phyloP scores from a whole-genome alignment of 2,329 filamentous ascomycete species.

The Plectosphaerella plurivora region DNA sequence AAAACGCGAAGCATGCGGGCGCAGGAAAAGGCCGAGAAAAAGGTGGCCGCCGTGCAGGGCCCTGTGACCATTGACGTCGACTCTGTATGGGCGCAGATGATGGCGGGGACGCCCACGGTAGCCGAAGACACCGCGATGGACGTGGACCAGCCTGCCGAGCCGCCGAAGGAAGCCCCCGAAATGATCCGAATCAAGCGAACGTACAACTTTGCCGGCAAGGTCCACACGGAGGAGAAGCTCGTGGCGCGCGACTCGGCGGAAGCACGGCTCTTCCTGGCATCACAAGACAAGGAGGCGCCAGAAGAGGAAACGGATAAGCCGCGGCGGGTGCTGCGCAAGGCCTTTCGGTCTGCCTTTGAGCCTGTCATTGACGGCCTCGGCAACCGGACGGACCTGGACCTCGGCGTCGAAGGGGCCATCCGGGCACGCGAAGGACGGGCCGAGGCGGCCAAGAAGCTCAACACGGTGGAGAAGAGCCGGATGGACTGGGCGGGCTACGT shows the following conservation, averaged over 20 bases:
- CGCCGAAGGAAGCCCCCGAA: constrained; percentile 19
- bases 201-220: constrained; percentile 71
- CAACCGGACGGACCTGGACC: constrained; percentile 52
- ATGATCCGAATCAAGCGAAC: constrained; percentile 64
- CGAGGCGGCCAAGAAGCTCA: constrained; percentile 57
- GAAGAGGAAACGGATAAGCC: constrained; percentile 17
- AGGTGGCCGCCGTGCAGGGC: constrained; percentile 44
- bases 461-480: constrained; percentile 66
- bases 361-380: constrained; percentile 35
- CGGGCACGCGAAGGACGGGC: constrained; percentile 36
- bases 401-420: constrained; percentile 46
- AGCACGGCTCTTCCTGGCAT: constrained; percentile 58
- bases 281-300: constrained; percentile 21
- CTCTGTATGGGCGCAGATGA: constrained; percentile 66
- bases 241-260: constrained; percentile 63
- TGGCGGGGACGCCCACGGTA: constrained; percentile 27
- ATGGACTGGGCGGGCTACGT: constrained; percentile 72
- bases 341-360: constrained; percentile 60
- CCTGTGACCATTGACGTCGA: constrained; percentile 69
- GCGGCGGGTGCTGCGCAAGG: constrained; percentile 45
- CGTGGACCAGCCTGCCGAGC: constrained; percentile 10
- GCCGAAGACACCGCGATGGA: not conserved
- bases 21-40: constrained; percentile 56
- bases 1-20: constrained; percentile 70
- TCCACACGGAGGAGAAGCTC: constrained; percentile 67